Evolutionary conservation across 2,329 filamentous ascomycete species (phyloP).

Genomic region (Xylariaceae sp.): DNA sequence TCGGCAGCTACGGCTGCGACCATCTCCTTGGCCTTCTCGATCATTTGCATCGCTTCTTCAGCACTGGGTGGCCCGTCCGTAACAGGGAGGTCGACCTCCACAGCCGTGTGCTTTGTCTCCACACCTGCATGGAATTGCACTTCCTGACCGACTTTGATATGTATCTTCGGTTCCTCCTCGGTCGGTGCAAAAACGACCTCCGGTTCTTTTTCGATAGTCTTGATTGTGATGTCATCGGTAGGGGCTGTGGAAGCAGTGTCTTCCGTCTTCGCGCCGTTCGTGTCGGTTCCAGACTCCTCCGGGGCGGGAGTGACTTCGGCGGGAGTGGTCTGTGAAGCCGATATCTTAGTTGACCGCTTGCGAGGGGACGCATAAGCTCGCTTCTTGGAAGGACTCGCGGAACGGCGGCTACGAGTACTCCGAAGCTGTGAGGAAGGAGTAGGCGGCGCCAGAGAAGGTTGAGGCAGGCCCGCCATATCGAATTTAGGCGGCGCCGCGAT

Average conservation of each 20-base stretch:
- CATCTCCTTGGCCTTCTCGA: constrained; percentile 82
- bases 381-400: constrained; percentile 54
- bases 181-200: constrained; percentile 44
- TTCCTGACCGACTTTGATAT: constrained; percentile 63
- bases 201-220: constrained; percentile 46
- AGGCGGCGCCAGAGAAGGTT: constrained; percentile 43
- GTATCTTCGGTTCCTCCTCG: constrained; percentile 56
- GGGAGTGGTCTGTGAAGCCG: constrained; percentile 35
- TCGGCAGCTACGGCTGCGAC: constrained; percentile 64
- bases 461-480: constrained; percentile 44
- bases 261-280: constrained; percentile 39
- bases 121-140: constrained; percentile 45
- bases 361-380: constrained; percentile 47
- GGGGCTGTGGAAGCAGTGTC: constrained; percentile 43
- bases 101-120: constrained; percentile 65
- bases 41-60: constrained; percentile 76
- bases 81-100: constrained; percentile 69
- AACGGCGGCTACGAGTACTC: constrained; percentile 48
- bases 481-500: constrained; percentile 81
- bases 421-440: constrained; percentile 42
- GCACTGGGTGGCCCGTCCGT: constrained; percentile 62
- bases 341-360: constrained; percentile 45
- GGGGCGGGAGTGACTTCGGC: constrained; percentile 31
- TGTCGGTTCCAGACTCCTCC: constrained; percentile 25
- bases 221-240: constrained; percentile 34